Evolutionary conservation across 2,329 filamentous ascomycete genomes (phyloP).

Genomic region (Trichophyton mentagrophytes): DNA sequence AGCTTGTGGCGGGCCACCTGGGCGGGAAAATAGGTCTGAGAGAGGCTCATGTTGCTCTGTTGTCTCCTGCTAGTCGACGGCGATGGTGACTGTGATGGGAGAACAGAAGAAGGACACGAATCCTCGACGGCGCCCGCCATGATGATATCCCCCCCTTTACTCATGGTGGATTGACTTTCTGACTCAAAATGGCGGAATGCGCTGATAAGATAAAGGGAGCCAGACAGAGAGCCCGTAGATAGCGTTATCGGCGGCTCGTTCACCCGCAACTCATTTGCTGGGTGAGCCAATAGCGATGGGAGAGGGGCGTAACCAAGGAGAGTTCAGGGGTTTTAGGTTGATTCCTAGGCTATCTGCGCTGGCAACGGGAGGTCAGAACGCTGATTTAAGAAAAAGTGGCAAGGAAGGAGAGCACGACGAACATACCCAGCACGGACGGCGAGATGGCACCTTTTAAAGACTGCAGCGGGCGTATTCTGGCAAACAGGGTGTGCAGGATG

Average conservation of each 20-base stretch:
- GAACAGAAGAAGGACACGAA: slow-evolving; percentile 14
- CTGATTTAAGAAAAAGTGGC: background rate
- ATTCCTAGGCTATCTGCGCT: background rate
- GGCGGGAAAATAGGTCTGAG: slow-evolving; percentile 95
- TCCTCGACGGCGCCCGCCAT: background rate
- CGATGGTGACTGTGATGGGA: slow-evolving; percentile 21
- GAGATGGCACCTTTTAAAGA: background rate
- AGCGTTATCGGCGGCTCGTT: background rate
- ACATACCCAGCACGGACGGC: background rate
- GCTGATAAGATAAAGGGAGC: background rate
- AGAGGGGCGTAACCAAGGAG: too few species aligned
- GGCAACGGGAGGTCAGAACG: background rate
- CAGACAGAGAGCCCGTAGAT: too few species aligned
- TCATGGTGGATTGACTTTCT: background rate
- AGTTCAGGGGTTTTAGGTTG: background rate
- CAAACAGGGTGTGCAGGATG: background rate
- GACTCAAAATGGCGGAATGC: background rate
- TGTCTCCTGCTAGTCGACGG: slow-evolving; percentile 36
- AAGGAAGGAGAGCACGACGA: background rate
- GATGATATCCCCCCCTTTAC: background rate
- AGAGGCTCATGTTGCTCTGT: slow-evolving; percentile 83
- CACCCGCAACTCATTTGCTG: background rate
- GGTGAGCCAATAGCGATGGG: background rate
- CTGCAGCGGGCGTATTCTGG: background rate
- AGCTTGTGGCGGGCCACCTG: slow-evolving; percentile 96